A percentile compares a stretch with the other conserved stretches of the same genome.
Conservation (phyloP, 306 rosid genomes). For the Cyclanthera cordifolia region DNA sequence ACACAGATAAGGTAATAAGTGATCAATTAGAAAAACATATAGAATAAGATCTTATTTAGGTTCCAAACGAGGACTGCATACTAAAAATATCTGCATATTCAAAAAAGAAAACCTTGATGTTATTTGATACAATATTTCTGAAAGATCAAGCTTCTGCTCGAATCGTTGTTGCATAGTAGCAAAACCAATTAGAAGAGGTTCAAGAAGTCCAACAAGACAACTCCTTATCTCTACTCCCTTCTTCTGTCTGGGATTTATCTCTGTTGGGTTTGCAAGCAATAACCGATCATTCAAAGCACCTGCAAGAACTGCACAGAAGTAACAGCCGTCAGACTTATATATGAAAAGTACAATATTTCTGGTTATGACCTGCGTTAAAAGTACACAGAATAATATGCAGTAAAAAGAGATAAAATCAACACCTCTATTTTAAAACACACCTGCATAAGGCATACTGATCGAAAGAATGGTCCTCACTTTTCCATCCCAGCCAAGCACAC, state of each 20-base stretch:
- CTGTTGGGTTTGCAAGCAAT: constrained; percentile 74
- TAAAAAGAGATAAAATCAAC: constrained; percentile 3
- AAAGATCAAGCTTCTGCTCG: constrained; percentile 88
- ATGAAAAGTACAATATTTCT: constrained; percentile 3
- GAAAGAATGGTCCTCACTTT: constrained; percentile 88
- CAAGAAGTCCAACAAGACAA: constrained; percentile 97
- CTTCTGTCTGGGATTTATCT: constrained; percentile 77
- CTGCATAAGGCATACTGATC: constrained; percentile 65
- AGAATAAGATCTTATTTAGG: neutral
- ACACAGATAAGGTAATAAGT: neutral
- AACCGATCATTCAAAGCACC: constrained; percentile 91
- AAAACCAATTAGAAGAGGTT: constrained; percentile 97
- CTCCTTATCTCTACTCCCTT: constrained; percentile 79
- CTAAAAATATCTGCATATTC: neutral
- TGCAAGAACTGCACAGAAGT: constrained; percentile 52
- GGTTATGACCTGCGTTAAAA: neutral
- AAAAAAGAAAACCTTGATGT: constrained; percentile 72
- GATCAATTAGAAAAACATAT: neutral
- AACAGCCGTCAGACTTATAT: constrained; percentile 23
- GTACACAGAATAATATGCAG: neutral
- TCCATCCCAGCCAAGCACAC: constrained; percentile 97
- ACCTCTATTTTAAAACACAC: constrained; percentile 31
- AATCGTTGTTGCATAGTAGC: constrained; percentile 89
- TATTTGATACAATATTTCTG: constrained; percentile 91
- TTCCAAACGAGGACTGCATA: neutral